Percentiles rank a stretch among this genome's conserved stretches.
phyloP scores from a whole-genome alignment of 2,329 filamentous ascomycete species.

The Pseudocercospora eumusae region DNA sequence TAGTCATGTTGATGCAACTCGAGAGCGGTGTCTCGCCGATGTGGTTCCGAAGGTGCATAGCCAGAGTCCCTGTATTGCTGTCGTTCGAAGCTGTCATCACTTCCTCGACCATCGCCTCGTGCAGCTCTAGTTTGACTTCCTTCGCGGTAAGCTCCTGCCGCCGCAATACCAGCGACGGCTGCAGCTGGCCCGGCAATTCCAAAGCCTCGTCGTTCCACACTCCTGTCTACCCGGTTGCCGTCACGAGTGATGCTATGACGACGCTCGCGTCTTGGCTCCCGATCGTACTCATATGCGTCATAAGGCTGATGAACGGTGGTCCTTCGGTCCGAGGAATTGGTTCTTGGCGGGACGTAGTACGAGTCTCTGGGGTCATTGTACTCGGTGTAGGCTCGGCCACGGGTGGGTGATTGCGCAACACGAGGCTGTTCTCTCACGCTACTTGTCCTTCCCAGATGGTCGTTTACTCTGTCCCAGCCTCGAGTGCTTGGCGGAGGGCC shows the following conservation, averaged over 20 bases:
- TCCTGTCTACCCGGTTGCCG: constrained; percentile 43
- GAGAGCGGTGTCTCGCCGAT: constrained; percentile 35
- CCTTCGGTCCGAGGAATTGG: constrained; percentile 45
- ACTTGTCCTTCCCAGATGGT: constrained; percentile 46
- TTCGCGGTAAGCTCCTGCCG: constrained; percentile 19
- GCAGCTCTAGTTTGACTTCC: constrained; percentile 30
- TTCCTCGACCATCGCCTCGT: constrained; percentile 38
- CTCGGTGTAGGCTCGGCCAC: constrained; percentile 30
- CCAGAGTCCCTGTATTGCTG: constrained; percentile 38
- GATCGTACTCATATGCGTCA: constrained; percentile 48
- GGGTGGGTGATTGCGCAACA: constrained; percentile 34
- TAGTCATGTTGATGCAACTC: constrained; percentile 30
- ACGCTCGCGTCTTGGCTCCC: constrained; percentile 43
- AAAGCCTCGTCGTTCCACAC: constrained; percentile 51
- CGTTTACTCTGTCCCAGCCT: constrained; percentile 69
- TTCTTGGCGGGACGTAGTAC: constrained; percentile 40
- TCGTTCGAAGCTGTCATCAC: constrained; percentile 46
- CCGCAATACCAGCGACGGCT: not conserved
- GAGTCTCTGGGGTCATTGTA: constrained; percentile 41
- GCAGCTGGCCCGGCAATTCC: constrained; percentile 41
- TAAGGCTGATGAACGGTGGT: constrained; percentile 36
- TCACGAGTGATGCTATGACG: constrained; percentile 41
- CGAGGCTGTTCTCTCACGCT: constrained; percentile 47
- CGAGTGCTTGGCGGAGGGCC: constrained; percentile 68
- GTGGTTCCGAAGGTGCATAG: constrained; percentile 28